A percentile compares a stretch with the other conserved stretches of the same genome.
phyloP scores from a whole-genome alignment of 306 rosid genomes.

The Dryas octopetala region DNA sequence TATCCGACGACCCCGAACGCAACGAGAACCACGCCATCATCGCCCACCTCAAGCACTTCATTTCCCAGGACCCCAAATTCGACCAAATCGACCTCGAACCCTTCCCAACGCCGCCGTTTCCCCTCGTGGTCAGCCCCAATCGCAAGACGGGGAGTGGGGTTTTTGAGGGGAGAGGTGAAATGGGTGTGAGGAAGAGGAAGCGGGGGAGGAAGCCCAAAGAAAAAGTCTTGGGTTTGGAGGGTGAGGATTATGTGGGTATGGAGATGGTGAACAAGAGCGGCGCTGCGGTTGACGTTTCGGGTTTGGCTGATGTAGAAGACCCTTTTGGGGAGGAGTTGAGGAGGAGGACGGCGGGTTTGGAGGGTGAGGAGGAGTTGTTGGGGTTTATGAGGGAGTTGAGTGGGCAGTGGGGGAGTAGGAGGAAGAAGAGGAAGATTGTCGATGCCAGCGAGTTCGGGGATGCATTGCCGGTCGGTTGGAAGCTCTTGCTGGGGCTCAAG shows the following conservation, averaged over 20 bases:
- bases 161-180: slow-evolving; percentile 4
- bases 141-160: not conserved
- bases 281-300: slow-evolving; percentile 41
- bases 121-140: not conserved
- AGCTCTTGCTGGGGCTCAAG: slow-evolving; percentile 71
- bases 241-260: slow-evolving; percentile 36
- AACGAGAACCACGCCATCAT: slow-evolving; percentile 53
- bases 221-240: slow-evolving; percentile 40
- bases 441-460: slow-evolving; percentile 66
- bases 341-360: slow-evolving; percentile 59
- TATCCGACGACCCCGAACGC: slow-evolving; percentile 45
- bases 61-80: slow-evolving; percentile 68
- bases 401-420: slow-evolving; percentile 85
- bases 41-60: slow-evolving; percentile 54
- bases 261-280: slow-evolving; percentile 50
- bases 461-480: slow-evolving; percentile 70
- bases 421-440: slow-evolving; percentile 81
- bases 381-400: slow-evolving; percentile 74
- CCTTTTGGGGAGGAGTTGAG: slow-evolving; percentile 66
- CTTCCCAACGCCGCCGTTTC: not conserved
- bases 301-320: slow-evolving; percentile 38
- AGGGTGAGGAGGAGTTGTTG: slow-evolving; percentile 59
- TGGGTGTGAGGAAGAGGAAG: slow-evolving; percentile 55
- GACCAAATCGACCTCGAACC: slow-evolving; percentile 49
- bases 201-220: slow-evolving; percentile 78